Conservation (phyloP, 2,329 filamentous ascomycete genomes). For the Seiridium cupressi region DNA sequence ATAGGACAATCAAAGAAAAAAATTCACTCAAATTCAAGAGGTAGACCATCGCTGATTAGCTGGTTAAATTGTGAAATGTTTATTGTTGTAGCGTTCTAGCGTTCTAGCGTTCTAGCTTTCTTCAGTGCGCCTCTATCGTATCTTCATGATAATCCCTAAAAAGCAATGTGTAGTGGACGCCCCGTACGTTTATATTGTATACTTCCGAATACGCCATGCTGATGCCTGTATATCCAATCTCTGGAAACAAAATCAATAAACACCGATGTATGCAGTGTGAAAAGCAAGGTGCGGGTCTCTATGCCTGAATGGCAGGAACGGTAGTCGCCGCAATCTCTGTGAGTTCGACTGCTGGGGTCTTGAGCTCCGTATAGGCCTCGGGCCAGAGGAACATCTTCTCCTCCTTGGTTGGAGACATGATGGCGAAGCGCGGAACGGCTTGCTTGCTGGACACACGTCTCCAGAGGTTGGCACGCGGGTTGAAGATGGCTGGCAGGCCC, state of each 20-base stretch:
- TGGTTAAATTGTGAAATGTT: neutral
- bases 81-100: neutral
- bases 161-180: neutral
- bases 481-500: slow-evolving; percentile 60
- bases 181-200: neutral
- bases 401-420: slow-evolving; percentile 45
- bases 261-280: neutral
- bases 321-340: slow-evolving; percentile 8
- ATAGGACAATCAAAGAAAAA: no score
- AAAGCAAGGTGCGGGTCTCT: neutral
- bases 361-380: slow-evolving; percentile 50
- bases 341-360: slow-evolving; percentile 25
- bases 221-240: neutral
- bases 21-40: no score
- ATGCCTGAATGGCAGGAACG: slow-evolving; percentile 7
- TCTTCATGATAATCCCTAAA: neutral
- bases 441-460: slow-evolving; percentile 58
- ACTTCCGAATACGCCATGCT: neutral
- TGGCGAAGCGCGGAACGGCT: slow-evolving; percentile 37
- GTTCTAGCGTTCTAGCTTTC: neutral
- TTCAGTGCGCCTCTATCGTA: neutral
- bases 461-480: slow-evolving; percentile 69
- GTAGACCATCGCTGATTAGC: no score
- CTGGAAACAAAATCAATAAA: neutral
- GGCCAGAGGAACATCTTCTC: slow-evolving; percentile 65